These are phyloP conservation scores for Vaccinium vitisidaea DNA, from an alignment of 148 eudicot species.

Conservation along the genomic window DNA sequence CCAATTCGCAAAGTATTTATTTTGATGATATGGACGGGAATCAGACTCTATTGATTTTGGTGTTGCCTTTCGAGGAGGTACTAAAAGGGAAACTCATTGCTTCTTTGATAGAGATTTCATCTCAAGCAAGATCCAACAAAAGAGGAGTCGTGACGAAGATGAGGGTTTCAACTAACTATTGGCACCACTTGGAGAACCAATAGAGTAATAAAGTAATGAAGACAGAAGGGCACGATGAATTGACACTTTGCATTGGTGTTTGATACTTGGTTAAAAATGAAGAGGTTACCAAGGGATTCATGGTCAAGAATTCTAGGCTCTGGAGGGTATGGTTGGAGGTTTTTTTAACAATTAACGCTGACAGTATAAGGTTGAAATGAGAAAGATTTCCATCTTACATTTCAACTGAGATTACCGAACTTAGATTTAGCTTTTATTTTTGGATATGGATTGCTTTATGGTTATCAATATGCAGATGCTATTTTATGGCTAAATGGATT, in stretches of 20 bases:
- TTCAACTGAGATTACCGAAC: not conserved
- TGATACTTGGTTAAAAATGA: not conserved
- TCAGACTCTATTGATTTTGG: not conserved
- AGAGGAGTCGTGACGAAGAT: not conserved
- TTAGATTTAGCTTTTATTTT: not conserved
- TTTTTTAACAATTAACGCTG: not conserved
- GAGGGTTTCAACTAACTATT: not conserved
- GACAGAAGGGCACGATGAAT: not conserved
- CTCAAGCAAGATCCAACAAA: not conserved
- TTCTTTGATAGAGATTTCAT: not conserved
- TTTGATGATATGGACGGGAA: not conserved
- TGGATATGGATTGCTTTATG: not conserved
- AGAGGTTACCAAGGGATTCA: not conserved
- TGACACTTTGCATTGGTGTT: not conserved
- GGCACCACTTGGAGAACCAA: not conserved
- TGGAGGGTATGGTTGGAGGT: not conserved
- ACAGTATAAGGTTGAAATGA: not conserved
- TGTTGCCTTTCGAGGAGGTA: not conserved
- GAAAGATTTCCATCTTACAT: not conserved
- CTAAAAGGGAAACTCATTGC: not conserved
- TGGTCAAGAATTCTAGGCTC: not conserved
- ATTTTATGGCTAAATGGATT: too few relatives aligned
- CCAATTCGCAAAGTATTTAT: not conserved
- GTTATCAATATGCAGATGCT: not conserved
- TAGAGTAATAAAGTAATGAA: too few relatives aligned